These are phyloP conservation scores for Cladosporium sp. DNA, from an alignment of 2,329 filamentous ascomycete genomes.

Conservation along the genomic window DNA sequence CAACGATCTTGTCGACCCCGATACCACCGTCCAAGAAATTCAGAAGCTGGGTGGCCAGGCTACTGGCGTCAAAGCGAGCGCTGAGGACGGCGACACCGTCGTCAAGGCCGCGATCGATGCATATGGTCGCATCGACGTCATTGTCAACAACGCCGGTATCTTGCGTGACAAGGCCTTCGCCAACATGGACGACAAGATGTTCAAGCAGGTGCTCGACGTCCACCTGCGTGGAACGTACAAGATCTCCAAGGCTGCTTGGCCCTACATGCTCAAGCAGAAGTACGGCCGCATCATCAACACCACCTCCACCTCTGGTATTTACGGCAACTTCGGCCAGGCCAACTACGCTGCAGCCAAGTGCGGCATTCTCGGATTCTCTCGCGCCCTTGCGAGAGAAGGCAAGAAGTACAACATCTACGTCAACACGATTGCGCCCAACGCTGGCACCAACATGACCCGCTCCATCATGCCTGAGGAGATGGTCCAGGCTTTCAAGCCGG, in stretches of 20 bases:
- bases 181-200: conserved; percentile 95
- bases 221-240: conserved; percentile 95
- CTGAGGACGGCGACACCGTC: conserved; percentile 85
- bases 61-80: conserved; percentile 87
- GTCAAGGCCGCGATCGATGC: conserved; percentile 92
- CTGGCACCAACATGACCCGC: conserved; percentile 90
- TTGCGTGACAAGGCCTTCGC: conserved; percentile 95
- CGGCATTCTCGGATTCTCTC: conserved; percentile 92
- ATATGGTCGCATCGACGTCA: conserved; percentile 88
- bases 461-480: conserved; percentile 95
- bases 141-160: conserved; percentile 98
- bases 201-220: conserved; percentile 88
- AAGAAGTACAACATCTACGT: conserved; percentile 97
- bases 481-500: conserved; percentile 98
- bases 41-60: conserved; percentile 84
- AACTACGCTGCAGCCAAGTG: conserved; percentile 75
- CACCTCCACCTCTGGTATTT: conserved; percentile 93
- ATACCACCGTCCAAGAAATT: conserved; percentile 88
- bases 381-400: conserved; percentile 87
- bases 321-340: conserved; percentile 97
- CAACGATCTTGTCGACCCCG: conserved; percentile 92
- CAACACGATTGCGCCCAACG: conserved; percentile 97
- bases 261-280: conserved; percentile 96
- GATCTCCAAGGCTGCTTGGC: conserved; percentile 95
- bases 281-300: conserved; percentile 97